Base-by-base conservation (phyloP, 179 eudicot species). In the Drosera spatulata region DNA sequence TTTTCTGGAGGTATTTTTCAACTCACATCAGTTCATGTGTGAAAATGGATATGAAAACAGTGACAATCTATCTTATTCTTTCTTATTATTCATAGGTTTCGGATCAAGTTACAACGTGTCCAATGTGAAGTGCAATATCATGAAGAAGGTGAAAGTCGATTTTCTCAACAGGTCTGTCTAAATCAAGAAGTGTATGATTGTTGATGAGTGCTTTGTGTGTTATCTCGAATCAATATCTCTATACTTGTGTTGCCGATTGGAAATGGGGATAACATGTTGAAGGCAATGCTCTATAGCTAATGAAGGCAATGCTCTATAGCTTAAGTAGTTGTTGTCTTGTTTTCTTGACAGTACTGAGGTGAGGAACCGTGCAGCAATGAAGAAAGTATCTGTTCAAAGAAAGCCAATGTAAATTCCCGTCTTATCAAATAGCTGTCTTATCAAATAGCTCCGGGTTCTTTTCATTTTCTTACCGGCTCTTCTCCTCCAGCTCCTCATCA, bases 141-240 rank as follows among this genome's bases (percentile, higher is more conserved):
- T 91, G 93, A 88, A 79, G 83, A 91, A 91, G 78, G 82, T 96
- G 46, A 91, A 84, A 75, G 45, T 72, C 66, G 88, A 91, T 41
- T 82, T 69, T 60, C 67, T 76, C 41, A 86, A 85, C 66, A 80
- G 98, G 96, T 84, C 56, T 56, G 41, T 50, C 45, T 43, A 43
- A 22, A 43, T 54, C 39, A 66, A 43, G 40, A 3, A 50, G 7
- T 37, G 8, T 15, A 43, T 2, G 15, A 42, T 4, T 40, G 15
- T n/a, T 46, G 58, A 37, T 49, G 58, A 13, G 0, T 52, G 39
- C 50, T 52, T 39, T 42, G 41, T 2, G 13, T 41, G 7, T 60
- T 43, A 0, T 53, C 45, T 52, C 9, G 0, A 4, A 3, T 14
- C 39, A n/a, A 42, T 52, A 33, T 40, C 51, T 10, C 13, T 10